Percentiles rank a stretch among this genome's conserved stretches.
Evolutionary conservation across 1,139 yeast genomes (phyloP).

Genomic region (Blastobotrys niveus): DNA sequence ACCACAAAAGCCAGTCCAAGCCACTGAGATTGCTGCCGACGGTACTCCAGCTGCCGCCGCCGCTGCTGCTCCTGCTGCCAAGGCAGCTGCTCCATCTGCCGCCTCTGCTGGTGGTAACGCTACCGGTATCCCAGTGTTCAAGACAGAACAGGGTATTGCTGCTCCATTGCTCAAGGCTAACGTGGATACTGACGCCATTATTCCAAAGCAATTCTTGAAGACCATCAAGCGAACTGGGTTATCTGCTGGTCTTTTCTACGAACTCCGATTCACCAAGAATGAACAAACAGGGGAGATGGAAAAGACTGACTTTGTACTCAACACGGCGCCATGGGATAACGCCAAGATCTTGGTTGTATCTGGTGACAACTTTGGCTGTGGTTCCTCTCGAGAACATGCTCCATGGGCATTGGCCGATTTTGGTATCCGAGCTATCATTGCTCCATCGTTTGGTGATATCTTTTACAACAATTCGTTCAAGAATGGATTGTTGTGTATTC

Average conservation of each 20-base stretch:
- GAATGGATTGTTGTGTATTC: conserved; percentile 88
- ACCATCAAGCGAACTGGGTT: conserved; percentile 97
- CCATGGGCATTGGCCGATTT: conserved; percentile 99
- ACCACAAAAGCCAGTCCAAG: conserved; percentile 38
- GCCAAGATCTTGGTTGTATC: conserved; percentile 84
- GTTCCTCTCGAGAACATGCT: conserved; percentile 98
- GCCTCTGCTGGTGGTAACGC: conserved; percentile 36
- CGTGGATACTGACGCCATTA: conserved; percentile 96
- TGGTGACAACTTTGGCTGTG: conserved; percentile 98
- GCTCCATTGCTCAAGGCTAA: conserved; percentile 94
- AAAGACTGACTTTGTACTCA: conserved; percentile 82
- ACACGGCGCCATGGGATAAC: conserved; percentile 71
- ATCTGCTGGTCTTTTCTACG: conserved; percentile 81
- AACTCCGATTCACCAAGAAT: conserved; percentile 70
- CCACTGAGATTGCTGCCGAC: conserved; percentile 29
- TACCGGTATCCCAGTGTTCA: conserved; percentile 70
- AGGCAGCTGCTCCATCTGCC: conserved; percentile 28
- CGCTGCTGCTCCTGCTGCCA: conserved; percentile 15
- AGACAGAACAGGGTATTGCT: conserved; percentile 72
- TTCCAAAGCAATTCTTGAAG: conserved; percentile 95
- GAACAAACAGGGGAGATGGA: conserved; percentile 58
- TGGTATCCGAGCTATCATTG: conserved; percentile 91
- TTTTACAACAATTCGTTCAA: conserved; percentile 95
- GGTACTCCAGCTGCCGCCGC: conserved; percentile 24
- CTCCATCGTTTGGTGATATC: conserved; percentile 97